Evolutionary conservation across 73 alveolate genomes (phyloP).

Genomic region (Symbiodinium pilosum): DNA sequence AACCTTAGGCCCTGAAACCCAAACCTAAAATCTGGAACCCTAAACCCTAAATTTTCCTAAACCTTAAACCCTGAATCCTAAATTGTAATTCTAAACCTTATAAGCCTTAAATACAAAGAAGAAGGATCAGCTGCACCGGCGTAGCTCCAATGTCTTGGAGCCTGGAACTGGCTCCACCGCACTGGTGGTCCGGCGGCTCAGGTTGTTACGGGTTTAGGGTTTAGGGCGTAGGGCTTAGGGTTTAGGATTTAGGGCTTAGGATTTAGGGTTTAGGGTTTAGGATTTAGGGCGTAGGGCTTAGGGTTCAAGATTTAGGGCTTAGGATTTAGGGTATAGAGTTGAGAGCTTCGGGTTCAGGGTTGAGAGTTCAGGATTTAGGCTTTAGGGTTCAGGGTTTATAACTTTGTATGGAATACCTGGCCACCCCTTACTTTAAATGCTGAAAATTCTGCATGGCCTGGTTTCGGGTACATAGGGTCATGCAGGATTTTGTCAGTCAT

Average conservation of each 20-base stretch:
- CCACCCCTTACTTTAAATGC: too few species aligned
- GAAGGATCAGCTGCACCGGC: slow-evolving; percentile 53
- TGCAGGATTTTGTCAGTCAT: too few species aligned
- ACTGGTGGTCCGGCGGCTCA: not conserved
- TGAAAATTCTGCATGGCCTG: too few species aligned
- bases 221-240: not conserved
- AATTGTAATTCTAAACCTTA: not conserved
- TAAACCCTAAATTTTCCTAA: not conserved
- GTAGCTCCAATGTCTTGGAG: not conserved
- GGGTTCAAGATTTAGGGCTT: too few species aligned
- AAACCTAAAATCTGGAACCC: not conserved
- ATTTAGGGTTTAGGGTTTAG: too few species aligned
- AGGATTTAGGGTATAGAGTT: too few species aligned
- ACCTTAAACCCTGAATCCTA: not conserved
- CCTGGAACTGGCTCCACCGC: slow-evolving; percentile 73
- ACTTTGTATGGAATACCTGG: too few species aligned
- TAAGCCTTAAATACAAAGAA: not conserved
- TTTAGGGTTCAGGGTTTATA: too few species aligned
- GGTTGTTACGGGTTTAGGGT: not conserved
- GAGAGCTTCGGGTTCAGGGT: too few species aligned
- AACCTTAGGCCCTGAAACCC: not conserved
- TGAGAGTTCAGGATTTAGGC: too few species aligned
- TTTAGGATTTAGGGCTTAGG: not conserved
- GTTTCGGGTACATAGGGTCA: too few species aligned
- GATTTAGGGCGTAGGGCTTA: too few species aligned